Conservation (phyloP, 2,329 filamentous ascomycete genomes). For the Trichoderma atrobrunneum region DNA sequence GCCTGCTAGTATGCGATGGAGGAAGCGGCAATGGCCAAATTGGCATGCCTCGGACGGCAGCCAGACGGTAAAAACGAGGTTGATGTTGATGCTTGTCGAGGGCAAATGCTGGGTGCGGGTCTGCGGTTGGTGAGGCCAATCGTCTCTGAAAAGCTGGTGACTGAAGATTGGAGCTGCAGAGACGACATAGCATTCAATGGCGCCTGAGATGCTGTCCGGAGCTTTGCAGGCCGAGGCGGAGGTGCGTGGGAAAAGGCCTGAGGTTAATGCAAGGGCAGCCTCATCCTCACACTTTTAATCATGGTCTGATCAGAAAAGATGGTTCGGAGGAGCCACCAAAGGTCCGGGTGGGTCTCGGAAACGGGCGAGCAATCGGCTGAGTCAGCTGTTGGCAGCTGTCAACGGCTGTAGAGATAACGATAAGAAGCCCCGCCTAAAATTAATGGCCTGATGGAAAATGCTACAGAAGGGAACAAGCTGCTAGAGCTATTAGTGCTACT, state of each 20-base stretch:
- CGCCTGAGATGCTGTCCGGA: neutral
- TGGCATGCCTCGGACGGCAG: constrained; percentile 18
- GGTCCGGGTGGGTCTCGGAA: constrained; percentile 16
- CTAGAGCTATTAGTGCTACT: neutral
- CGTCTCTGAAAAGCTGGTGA: neutral
- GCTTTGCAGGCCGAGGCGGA: neutral
- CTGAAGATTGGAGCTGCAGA: neutral
- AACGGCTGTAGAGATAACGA: neutral
- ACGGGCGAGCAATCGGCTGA: neutral
- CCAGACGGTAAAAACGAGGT: neutral
- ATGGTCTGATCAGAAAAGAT: constrained; percentile 20
- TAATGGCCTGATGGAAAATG: neutral
- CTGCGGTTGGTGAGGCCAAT: neutral
- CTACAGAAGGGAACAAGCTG: neutral
- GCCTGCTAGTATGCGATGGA: constrained; percentile 5
- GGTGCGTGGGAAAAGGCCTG: neutral
- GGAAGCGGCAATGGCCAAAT: neutral
- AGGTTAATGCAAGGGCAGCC: constrained; percentile 1
- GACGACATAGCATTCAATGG: constrained; percentile 18
- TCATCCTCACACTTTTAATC: constrained; percentile 18
- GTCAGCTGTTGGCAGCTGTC: neutral
- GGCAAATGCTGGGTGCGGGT: neutral
- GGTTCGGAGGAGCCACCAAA: constrained; percentile 16
- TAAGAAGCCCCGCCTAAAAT: neutral
- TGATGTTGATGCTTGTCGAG: neutral